Percentiles rank a stretch among this genome's conserved stretches.
Evolutionary conservation across 768 basidiomycete genomes (phyloP).

Genomic region (Collybia sordida): DNA sequence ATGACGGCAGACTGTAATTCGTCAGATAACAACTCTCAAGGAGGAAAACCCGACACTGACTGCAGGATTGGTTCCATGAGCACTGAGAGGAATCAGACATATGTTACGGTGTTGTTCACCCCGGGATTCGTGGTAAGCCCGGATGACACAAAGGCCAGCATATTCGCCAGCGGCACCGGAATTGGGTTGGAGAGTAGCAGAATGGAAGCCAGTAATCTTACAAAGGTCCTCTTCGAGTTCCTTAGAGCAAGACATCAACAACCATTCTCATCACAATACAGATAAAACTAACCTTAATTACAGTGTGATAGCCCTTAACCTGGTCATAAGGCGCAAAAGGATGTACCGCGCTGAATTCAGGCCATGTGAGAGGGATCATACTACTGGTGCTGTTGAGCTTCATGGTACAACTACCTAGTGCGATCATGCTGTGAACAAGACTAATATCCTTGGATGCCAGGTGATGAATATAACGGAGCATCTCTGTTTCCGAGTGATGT

Average conservation of each 20-base stretch:
- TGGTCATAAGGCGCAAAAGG: constrained; percentile 92
- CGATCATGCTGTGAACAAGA: constrained; percentile 95
- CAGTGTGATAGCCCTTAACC: constrained; percentile 78
- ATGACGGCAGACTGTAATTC: constrained; percentile 83
- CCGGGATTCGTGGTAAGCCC: constrained; percentile 89
- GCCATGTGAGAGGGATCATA: constrained; percentile 96
- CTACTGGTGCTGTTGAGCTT: constrained; percentile 98
- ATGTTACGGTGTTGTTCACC: constrained; percentile 85
- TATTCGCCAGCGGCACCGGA: constrained; percentile 99
- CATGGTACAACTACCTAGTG: constrained; percentile 95
- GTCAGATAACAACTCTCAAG: constrained; percentile 12
- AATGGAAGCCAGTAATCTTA: constrained; percentile 94
- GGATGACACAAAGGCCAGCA: constrained; percentile 91
- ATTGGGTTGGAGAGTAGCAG: constrained; percentile 97
- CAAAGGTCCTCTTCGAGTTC: constrained; percentile 91
- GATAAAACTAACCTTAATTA: constrained; percentile 62
- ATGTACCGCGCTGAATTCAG: constrained; percentile 87
- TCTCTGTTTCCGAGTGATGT: constrained; percentile 97
- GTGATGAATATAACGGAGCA: constrained; percentile 95
- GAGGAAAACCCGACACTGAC: constrained; percentile 44
- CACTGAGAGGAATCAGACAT: constrained; percentile 92
- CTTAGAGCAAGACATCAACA: constrained; percentile 30
- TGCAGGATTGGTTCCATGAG: constrained; percentile 98
- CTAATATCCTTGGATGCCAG: constrained; percentile 94
- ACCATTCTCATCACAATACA: neutral